phyloP scores from a whole-genome alignment of 345 rosid species.

The Brassica nigra region DNA sequence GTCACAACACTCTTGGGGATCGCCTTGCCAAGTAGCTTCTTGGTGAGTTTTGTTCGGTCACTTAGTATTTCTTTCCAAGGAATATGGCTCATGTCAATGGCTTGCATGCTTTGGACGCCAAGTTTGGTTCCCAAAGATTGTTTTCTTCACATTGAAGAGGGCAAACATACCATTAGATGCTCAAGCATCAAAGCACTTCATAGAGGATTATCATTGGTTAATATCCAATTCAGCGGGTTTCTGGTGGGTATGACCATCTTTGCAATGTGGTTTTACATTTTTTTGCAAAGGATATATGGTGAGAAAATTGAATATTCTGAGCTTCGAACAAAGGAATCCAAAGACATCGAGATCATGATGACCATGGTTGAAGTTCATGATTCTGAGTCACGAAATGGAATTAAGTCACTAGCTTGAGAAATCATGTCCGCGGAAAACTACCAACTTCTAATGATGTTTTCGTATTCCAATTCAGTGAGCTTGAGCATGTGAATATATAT shows the following conservation, averaged over 20 bases:
- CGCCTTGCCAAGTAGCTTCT: conserved; percentile 60
- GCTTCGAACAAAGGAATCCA: conserved; percentile 44
- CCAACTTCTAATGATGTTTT: neutral
- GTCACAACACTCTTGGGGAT: conserved; percentile 68
- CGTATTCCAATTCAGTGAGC: neutral
- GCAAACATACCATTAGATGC: conserved; percentile 69
- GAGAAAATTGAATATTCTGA: conserved; percentile 47
- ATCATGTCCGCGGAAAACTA: conserved; percentile 2
- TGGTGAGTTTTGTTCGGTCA: conserved; percentile 71
- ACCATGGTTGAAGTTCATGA: conserved; percentile 41
- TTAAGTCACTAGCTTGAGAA: conserved; percentile 29
- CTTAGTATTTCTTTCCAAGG: conserved; percentile 72
- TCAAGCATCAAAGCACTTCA: conserved; percentile 49
- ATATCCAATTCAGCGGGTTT: conserved; percentile 68
- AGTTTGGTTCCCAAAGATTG: conserved; percentile 63
- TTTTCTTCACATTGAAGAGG: conserved; percentile 62
- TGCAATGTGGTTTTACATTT: conserved; percentile 46
- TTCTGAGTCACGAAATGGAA: conserved; percentile 47
- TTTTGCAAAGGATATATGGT: conserved; percentile 44
- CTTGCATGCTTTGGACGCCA: conserved; percentile 80
- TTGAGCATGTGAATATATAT: conserved; percentile 12
- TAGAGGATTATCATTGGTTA: conserved; percentile 79
- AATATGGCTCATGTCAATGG: conserved; percentile 72
- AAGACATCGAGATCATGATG: conserved; percentile 42
- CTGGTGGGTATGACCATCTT: conserved; percentile 49